Percentiles rank a stretch among this genome's conserved stretches.
These are phyloP conservation scores for Aspergillus ellipticus DNA, from an alignment of 495 filamentous ascomycete species.

Conservation along the genomic window DNA sequence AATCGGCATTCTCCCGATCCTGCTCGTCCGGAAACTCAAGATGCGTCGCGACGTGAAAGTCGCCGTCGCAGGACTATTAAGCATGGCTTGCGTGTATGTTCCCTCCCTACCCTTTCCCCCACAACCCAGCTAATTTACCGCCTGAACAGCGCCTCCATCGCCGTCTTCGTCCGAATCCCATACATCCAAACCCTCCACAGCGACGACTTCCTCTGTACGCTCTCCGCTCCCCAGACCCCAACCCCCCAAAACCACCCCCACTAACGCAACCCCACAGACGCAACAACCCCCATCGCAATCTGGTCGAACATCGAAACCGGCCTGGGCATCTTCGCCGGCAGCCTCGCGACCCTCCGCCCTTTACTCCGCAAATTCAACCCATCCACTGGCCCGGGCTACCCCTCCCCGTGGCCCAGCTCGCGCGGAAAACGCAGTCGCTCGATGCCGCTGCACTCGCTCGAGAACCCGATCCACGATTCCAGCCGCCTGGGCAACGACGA, in stretches of 20 bases:
- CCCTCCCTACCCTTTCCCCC: background rate
- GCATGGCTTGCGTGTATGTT: constrained; percentile 23
- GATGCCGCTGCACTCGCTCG: background rate
- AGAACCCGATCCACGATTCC: background rate
- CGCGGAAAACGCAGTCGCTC: background rate
- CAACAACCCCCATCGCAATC: constrained; percentile 17
- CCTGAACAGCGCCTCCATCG: constrained; percentile 14
- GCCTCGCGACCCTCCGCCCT: constrained; percentile 8
- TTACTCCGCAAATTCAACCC: background rate
- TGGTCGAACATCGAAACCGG: constrained; percentile 12
- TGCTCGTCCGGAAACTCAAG: constrained; percentile 17
- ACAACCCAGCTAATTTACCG: background rate
- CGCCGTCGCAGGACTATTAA: constrained; percentile 13
- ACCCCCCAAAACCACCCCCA: background rate
- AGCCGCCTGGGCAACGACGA: background rate
- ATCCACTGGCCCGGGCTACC: background rate
- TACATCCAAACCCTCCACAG: constrained; percentile 14
- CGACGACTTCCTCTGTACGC: constrained; percentile 20
- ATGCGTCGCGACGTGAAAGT: constrained; percentile 18
- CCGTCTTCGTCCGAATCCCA: constrained; percentile 20
- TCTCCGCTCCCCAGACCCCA: background rate
- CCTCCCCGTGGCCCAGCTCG: background rate
- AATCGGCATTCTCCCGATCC: constrained; percentile 16
- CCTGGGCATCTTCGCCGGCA: constrained; percentile 10
- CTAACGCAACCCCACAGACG: constrained; percentile 2